These are phyloP conservation scores for Xylaria sp. DNA, from an alignment of 2,329 filamentous ascomycete genomes.

Conservation along the genomic window DNA sequence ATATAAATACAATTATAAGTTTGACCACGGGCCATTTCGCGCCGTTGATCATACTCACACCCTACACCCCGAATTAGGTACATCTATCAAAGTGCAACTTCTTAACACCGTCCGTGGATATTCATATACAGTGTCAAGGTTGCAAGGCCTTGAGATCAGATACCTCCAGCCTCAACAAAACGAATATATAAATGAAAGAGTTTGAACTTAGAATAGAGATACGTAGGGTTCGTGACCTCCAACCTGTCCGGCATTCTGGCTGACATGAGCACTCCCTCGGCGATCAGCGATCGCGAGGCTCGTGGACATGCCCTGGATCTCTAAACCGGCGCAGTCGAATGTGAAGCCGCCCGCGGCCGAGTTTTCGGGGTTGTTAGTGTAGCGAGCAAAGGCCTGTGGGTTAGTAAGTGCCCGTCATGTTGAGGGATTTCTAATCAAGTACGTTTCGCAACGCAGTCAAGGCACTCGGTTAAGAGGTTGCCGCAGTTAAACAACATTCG, in stretches of 20 bases:
- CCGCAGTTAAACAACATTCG: conserved; percentile 4
- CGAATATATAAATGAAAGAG: no score
- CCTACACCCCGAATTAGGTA: no score
- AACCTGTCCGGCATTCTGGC: conserved; percentile 21
- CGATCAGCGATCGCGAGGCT: conserved; percentile 7
- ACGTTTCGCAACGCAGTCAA: conserved; percentile 5
- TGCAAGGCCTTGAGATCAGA: no score
- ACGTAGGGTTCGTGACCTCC: conserved; percentile 1
- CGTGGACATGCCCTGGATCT: conserved; percentile 16
- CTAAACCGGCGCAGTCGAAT: conserved; percentile 15
- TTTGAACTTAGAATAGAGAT: no score
- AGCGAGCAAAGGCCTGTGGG: conserved; percentile 17
- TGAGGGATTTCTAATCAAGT: conserved; percentile 12
- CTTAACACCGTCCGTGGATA: no score
- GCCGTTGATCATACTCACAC: no score
- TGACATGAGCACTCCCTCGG: conserved; percentile 24
- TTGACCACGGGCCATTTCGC: no score
- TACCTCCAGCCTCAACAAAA: no score
- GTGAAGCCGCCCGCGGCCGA: conserved; percentile 18
- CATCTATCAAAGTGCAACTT: no score
- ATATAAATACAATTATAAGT: no score
- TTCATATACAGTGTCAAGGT: no score
- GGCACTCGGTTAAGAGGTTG: background rate
- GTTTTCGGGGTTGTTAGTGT: conserved; percentile 13
- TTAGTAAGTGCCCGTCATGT: conserved; percentile 18